Conservation (phyloP, 2,329 filamentous ascomycete species). For the Alternaria triticina region DNA sequence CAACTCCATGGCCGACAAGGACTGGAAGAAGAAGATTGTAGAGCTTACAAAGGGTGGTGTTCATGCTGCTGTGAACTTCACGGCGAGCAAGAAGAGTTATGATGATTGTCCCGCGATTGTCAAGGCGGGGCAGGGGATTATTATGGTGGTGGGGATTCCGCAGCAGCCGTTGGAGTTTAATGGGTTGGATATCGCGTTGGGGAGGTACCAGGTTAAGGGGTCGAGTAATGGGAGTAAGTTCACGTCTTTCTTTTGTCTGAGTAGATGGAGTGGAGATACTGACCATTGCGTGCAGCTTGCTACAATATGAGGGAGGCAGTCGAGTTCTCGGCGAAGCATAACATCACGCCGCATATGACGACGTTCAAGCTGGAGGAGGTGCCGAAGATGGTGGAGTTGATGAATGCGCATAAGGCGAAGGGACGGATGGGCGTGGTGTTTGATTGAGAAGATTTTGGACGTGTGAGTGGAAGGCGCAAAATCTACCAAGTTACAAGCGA, state of each 20-base stretch:
- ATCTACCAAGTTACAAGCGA: not conserved
- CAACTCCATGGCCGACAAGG: conserved; percentile 36
- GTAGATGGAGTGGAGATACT: conserved; percentile 33
- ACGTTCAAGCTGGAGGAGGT: conserved; percentile 40
- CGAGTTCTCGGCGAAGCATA: conserved; percentile 43
- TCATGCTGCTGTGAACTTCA: conserved; percentile 42
- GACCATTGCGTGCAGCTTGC: conserved; percentile 47
- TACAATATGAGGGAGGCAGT: conserved; percentile 45
- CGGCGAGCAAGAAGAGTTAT: conserved; percentile 41
- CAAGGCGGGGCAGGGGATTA: conserved; percentile 35
- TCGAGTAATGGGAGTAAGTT: conserved; percentile 44
- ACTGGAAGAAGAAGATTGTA: conserved; percentile 37
- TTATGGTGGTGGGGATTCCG: conserved; percentile 46
- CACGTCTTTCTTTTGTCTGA: not conserved
- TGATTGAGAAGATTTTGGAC: conserved; percentile 6
- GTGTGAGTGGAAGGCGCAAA: not conserved
- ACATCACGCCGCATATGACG: conserved; percentile 39
- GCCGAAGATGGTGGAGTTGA: conserved; percentile 45
- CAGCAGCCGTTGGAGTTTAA: conserved; percentile 39
- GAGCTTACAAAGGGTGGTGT: conserved; percentile 39
- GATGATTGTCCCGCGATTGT: conserved; percentile 42
- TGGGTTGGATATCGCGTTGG: conserved; percentile 41
- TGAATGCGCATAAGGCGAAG: conserved; percentile 39
- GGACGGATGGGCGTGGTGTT: conserved; percentile 43
- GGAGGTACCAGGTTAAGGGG: conserved; percentile 35